Conservation (phyloP, 768 basidiomycete species). For the Plicaturopsis crispa region DNA sequence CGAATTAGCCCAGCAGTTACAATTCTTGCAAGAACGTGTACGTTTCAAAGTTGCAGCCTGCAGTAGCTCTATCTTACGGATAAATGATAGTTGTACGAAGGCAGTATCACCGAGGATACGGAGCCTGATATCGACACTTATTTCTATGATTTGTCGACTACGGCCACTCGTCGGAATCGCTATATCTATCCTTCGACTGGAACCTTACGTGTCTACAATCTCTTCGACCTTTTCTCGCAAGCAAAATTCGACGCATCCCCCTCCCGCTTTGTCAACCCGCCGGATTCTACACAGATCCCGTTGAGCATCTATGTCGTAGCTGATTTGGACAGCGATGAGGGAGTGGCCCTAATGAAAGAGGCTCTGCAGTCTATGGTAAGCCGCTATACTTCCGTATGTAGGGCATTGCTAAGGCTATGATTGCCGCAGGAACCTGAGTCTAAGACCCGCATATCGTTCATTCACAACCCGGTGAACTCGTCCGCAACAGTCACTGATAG, state of each 20-base stretch:
- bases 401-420: conserved; percentile 5
- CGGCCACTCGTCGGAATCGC: conserved; percentile 62
- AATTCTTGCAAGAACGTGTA: conserved; percentile 69
- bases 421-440: conserved; percentile 32
- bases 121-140: conserved; percentile 52
- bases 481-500: conserved; percentile 11
- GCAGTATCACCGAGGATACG: conserved; percentile 46
- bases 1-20: conserved; percentile 51
- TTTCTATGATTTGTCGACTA: conserved; percentile 86
- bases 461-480: conserved; percentile 55
- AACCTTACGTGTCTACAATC: too few relatives aligned
- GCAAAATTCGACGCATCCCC: conserved; percentile 33
- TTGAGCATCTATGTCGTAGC: conserved; percentile 62
- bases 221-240: too few relatives aligned
- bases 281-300: conserved; percentile 40
- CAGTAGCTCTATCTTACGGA: neutral
- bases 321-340: conserved; percentile 64
- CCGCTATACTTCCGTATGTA: conserved; percentile 4
- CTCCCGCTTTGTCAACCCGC: conserved; percentile 47
- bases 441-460: conserved; percentile 59
- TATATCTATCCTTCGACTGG: conserved; percentile 58
- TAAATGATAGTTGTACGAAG: conserved; percentile 50
- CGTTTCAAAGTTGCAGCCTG: too few relatives aligned
- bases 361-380: conserved; percentile 61
- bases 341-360: conserved; percentile 52